Evolutionary conservation across 2,329 filamentous ascomycete species (phyloP), one percentile per base, ranked within the genome.

Genomic region (Ceratocystis alfenasii): DNA sequence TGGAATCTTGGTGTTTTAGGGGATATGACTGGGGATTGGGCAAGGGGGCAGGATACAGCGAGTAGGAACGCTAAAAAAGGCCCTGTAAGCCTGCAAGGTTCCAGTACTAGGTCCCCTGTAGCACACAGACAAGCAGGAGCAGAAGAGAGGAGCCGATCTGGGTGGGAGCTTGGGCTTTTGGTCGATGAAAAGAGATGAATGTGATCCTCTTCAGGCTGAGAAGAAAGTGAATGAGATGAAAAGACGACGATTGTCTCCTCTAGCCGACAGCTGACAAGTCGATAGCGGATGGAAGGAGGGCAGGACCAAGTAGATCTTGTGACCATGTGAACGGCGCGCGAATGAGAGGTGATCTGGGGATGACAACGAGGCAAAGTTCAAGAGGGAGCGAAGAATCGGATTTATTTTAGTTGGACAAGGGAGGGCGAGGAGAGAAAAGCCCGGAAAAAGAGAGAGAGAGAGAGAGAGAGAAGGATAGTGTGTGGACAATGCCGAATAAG

Each of bases 1-100:
- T 45, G 60, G 60, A 41, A 62, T 28, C 17, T 25, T 41, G 30
- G 20, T 48, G 60, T 45, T 45, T 45, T 41, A 62, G 60, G 60
- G 22, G 30, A 10, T 22, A 62, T n/a, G 36, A 41, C 15, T 48
- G 17, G 36, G 36, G 60, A 62, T 62, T 28, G 60, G 45, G 36
- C 55, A 59, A 36, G 55, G 30, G 55, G 6, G 15, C 28, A n/a
- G 20, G 8, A 30, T 30, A 36, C 7, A n/a, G 55, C 15, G 25
- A 59, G 48, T 8, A 20, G 17, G 12, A 1, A 20, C 22, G 17
- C 36, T 41, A 15, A 41, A 41, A 36, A 41, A 50, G 48, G n/a
- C 6, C 48, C 53, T 57, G 53, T 57, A 57, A 33, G 8, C 6
- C 30, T 33, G 28, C 53, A 10, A 30, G 12, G 53, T 57, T 17